These are phyloP conservation scores for Microdochium bolleyi DNA, from an alignment of 2,329 filamentous ascomycete species.

Conservation along the genomic window DNA sequence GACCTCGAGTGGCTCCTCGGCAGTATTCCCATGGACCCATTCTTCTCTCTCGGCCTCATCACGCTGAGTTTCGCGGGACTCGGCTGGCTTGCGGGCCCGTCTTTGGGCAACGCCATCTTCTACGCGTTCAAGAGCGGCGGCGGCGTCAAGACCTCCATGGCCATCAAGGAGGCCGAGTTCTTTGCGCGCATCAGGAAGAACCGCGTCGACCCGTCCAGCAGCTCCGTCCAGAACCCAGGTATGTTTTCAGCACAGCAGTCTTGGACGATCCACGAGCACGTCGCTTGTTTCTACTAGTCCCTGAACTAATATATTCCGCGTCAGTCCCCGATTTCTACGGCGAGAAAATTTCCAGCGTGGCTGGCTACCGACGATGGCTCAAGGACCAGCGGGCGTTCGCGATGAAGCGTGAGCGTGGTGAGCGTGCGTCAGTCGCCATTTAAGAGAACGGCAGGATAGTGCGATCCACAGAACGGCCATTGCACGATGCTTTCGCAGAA, in stretches of 20 bases:
- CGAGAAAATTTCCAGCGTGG: conserved; percentile 92
- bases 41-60: conserved; percentile 75
- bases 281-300: not conserved
- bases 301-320: not conserved
- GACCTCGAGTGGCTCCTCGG: conserved; percentile 63
- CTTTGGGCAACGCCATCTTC: conserved; percentile 73
- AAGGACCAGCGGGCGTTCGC: conserved; percentile 98
- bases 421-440: conserved; percentile 42
- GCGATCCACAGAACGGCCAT: too few relatives aligned
- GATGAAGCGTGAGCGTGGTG: conserved; percentile 56
- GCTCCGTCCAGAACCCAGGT: conserved; percentile 81
- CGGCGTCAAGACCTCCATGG: conserved; percentile 64
- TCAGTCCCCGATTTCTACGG: conserved; percentile 92
- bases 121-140: conserved; percentile 57
- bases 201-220: conserved; percentile 83
- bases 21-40: conserved; percentile 78
- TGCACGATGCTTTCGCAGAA: too few relatives aligned
- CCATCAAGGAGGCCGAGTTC: conserved; percentile 86
- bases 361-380: conserved; percentile 88
- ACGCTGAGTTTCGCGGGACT: conserved; percentile 69
- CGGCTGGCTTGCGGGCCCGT: conserved; percentile 84
- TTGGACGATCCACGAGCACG: not conserved
- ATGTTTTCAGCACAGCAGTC: conserved; percentile 11
- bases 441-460: conserved; percentile 21
- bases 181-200: conserved; percentile 86